Conservation (phyloP, 805 yeast species). For the Alloascoidea hylecoeti region DNA sequence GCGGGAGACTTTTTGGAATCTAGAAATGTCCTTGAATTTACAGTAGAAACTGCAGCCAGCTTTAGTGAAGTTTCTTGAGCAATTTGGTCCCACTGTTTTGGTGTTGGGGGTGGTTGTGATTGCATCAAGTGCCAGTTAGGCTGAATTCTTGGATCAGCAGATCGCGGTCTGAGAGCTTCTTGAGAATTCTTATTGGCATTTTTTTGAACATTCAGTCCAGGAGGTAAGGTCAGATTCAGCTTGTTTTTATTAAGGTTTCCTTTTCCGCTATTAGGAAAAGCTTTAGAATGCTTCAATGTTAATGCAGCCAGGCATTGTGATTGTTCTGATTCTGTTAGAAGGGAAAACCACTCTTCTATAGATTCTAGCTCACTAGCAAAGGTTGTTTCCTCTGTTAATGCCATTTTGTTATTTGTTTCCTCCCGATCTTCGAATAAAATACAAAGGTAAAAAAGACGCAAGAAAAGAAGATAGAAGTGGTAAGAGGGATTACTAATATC, state of each 20-base stretch:
- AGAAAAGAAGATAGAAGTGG: no score
- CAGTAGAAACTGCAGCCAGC: conserved; percentile 54
- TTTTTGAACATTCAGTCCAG: neutral
- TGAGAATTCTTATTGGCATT: neutral
- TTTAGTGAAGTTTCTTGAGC: conserved; percentile 30
- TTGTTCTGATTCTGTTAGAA: conserved; percentile 20
- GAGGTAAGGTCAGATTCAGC: neutral
- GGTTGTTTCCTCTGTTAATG: no score
- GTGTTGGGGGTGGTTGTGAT: neutral
- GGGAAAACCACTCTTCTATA: conserved; percentile 24
- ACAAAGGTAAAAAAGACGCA: no score
- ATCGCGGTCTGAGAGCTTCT: neutral
- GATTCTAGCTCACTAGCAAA: conserved; percentile 16
- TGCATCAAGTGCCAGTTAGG: neutral
- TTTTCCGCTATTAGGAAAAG: neutral
- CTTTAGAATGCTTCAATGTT: neutral
- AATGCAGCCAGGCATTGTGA: conserved; percentile 13
- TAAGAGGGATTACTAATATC: no score
- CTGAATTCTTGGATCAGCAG: neutral
- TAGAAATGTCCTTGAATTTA: conserved; percentile 19
- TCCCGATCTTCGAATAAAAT: no score
- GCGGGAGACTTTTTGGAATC: neutral
- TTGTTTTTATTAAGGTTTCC: neutral
- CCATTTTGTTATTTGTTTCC: no score
- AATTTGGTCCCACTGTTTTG: conserved; percentile 7